phyloP scores from a whole-genome alignment of 768 basidiomycete species.

The Pisolithus orientalis region DNA sequence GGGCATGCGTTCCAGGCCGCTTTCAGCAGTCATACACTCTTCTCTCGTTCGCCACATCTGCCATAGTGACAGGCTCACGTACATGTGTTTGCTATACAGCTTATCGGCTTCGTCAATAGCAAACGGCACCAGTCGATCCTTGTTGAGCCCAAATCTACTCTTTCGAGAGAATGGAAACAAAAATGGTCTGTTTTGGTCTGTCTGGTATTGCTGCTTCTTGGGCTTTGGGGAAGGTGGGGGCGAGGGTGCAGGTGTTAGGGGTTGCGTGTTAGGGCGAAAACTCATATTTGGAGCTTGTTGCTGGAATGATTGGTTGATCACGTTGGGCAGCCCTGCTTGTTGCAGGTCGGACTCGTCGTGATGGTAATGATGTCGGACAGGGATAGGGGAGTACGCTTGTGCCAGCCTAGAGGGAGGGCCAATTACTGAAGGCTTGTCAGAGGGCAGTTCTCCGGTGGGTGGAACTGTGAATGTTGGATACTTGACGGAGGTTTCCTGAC shows the following conservation, averaged over 20 bases:
- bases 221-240: constrained; percentile 83
- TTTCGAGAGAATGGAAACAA: constrained; percentile 89
- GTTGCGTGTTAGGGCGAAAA: constrained; percentile 46
- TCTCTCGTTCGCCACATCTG: constrained; percentile 97
- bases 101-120: constrained; percentile 95
- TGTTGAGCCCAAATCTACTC: constrained; percentile 41
- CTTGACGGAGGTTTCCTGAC: constrained; percentile 87
- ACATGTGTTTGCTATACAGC: constrained; percentile 85
- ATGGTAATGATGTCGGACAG: constrained; percentile 91
- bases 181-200: constrained; percentile 90
- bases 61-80: constrained; percentile 78
- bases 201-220: constrained; percentile 98
- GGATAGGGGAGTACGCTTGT: constrained; percentile 89
- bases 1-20: constrained; percentile 79
- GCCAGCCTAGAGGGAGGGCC: constrained; percentile 63
- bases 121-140: constrained; percentile 77
- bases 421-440: constrained; percentile 23
- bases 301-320: constrained; percentile 30
- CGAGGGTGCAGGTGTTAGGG: constrained; percentile 86
- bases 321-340: constrained; percentile 35
- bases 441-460: constrained; percentile 23
- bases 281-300: constrained; percentile 25
- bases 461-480: constrained; percentile 89
- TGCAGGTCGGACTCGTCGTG: constrained; percentile 63
- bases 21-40: constrained; percentile 91